phyloP scores from a whole-genome alignment of 352 stramenopile species.

The Globisporangium middletonii region DNA sequence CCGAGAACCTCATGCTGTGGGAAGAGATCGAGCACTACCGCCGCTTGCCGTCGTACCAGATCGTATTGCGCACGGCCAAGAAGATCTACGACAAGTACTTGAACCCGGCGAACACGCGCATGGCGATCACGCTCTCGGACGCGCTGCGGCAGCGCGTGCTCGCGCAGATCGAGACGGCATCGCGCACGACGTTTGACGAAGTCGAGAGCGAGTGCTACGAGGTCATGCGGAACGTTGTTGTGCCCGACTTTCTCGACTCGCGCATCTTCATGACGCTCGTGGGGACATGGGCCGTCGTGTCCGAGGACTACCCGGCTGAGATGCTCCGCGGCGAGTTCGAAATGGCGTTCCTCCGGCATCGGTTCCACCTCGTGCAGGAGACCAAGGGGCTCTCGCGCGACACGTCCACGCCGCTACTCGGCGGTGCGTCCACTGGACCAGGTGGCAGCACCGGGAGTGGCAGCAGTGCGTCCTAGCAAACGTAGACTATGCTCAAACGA shows the following conservation, averaged over 20 bases:
- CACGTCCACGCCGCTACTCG: slow-evolving; percentile 30
- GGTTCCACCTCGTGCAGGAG: slow-evolving; percentile 77
- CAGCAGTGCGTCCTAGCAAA: neutral
- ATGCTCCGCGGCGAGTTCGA: slow-evolving; percentile 77
- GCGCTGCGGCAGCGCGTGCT: slow-evolving; percentile 42
- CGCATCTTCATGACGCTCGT: slow-evolving; percentile 83
- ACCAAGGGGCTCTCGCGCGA: slow-evolving; percentile 52
- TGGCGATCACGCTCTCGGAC: slow-evolving; percentile 43
- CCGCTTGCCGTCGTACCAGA: slow-evolving; percentile 75
- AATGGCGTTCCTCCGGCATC: slow-evolving; percentile 75
- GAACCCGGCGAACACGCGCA: slow-evolving; percentile 48
- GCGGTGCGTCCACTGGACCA: neutral
- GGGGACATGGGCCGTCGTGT: slow-evolving; percentile 64
- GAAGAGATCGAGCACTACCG: slow-evolving; percentile 83
- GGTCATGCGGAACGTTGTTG: slow-evolving; percentile 64
- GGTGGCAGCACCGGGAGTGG: neutral
- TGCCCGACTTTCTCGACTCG: slow-evolving; percentile 78
- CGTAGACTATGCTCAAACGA: too few species aligned
- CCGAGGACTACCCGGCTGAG: slow-evolving; percentile 68
- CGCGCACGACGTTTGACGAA: slow-evolving; percentile 67
- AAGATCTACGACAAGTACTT: slow-evolving; percentile 87
- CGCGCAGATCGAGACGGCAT: slow-evolving; percentile 55
- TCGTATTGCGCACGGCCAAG: slow-evolving; percentile 71
- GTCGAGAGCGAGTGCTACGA: slow-evolving; percentile 72
- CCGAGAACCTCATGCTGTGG: slow-evolving; percentile 80